phyloP scores from a whole-genome alignment of 2,329 filamentous ascomycete species.

The Berkeleyomyces rouxiae region DNA sequence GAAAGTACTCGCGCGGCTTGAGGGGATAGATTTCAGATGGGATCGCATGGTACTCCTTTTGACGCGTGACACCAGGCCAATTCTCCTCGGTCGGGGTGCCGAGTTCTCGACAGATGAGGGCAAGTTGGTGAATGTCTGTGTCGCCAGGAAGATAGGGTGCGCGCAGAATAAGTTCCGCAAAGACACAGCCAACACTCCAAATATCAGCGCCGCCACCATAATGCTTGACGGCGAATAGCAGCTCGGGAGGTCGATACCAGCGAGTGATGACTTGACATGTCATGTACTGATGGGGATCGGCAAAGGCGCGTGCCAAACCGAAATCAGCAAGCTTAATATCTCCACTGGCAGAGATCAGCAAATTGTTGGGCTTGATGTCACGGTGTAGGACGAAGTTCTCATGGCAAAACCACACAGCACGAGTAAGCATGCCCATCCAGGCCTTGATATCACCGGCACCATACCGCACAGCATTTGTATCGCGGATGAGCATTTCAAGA shows the following conservation, averaged over 20 bases:
- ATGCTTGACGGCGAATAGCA: slow-evolving; percentile 77
- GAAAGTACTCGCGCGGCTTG: slow-evolving; percentile 55
- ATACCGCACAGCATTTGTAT: slow-evolving; percentile 62
- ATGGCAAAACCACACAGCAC: slow-evolving; percentile 92
- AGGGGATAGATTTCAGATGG: slow-evolving; percentile 42
- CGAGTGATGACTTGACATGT: slow-evolving; percentile 88
- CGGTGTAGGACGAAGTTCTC: slow-evolving; percentile 86
- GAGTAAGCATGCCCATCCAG: slow-evolving; percentile 95
- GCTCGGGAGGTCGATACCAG: slow-evolving; percentile 90
- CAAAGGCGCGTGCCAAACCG: slow-evolving; percentile 76
- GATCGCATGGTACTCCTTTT: slow-evolving; percentile 60
- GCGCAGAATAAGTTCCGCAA: slow-evolving; percentile 76
- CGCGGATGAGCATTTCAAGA: slow-evolving; percentile 84
- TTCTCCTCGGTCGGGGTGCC: slow-evolving; percentile 87
- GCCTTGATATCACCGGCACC: slow-evolving; percentile 84
- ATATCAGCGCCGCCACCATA: slow-evolving; percentile 86
- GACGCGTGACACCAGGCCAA: slow-evolving; percentile 77
- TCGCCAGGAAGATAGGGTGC: slow-evolving; percentile 70
- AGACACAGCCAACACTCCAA: slow-evolving; percentile 85
- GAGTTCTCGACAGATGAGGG: slow-evolving; percentile 66
- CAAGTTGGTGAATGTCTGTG: slow-evolving; percentile 73
- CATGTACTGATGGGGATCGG: slow-evolving; percentile 79
- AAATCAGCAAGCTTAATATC: slow-evolving; percentile 96
- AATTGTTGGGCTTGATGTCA: slow-evolving; percentile 98
- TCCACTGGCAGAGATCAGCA: slow-evolving; percentile 83